Evolutionary conservation across 768 basidiomycete genomes (phyloP), one percentile per base, ranked within the genome.

Genomic region (Mycena polygramma): DNA sequence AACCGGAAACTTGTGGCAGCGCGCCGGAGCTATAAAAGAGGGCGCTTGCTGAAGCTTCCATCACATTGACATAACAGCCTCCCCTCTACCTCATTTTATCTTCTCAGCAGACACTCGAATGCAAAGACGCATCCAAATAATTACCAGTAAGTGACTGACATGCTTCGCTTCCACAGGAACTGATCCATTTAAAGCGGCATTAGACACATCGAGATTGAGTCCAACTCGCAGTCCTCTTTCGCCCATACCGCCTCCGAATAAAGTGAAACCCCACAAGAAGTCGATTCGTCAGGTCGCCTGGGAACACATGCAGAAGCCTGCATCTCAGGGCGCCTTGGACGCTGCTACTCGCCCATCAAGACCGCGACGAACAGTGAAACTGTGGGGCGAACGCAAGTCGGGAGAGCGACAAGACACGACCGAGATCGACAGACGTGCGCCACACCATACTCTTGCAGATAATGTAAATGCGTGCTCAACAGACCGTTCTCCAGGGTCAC

Each of bases 161-260:
- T 26, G 2, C 49, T 49, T 9, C 14, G 8, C 30, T 51, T 19
- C 30, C 17, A 54, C 35, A 43, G 2, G 17, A 26, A n/a, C 8
- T 19, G 22, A 63, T 61, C 17, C 22, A 41, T 48, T 24, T 51
- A 36, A 62, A 71, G 69, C 64, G n/a, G 39, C 48, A 39, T 70
- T 73, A 39, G 72, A 67, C 24, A 60, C 57, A 52, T 30, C 57
- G 41, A 54, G 63, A 57, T 55, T 59, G 30, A 69, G 61, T 55
- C 53, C 71, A 26, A 64, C 72, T 53, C 72, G 69, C 17, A 73
- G 72, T 45, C 72, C 72, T 24, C 72, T 66, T 39, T 70, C 68
- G 26, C 57, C 64, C 36, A 62, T 73, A 13, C 3, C 59, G 7
- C 13, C 52, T 2, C 64, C 68, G 63, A 69, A 69, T 43, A 57